phyloP scores from a whole-genome alignment of 2,329 filamentous ascomycete species.

The Amesomyces nigricolor region DNA sequence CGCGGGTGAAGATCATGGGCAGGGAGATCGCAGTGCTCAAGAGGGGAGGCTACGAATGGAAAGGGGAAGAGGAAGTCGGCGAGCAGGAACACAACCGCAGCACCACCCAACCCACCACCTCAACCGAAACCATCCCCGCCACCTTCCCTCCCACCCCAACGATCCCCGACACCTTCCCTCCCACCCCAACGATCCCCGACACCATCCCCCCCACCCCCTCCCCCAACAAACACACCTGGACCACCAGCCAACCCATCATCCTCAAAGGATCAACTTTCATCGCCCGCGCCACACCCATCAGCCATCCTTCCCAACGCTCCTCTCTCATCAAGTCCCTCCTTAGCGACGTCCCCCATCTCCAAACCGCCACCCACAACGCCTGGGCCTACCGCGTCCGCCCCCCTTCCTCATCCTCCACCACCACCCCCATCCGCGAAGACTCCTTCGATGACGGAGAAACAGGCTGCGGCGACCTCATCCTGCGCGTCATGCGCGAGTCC shows the following conservation, averaged over 20 bases:
- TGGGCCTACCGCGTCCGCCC: conserved; percentile 45
- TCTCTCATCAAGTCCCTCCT: conserved; percentile 45
- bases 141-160: conserved; percentile 14
- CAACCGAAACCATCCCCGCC: conserved; percentile 19
- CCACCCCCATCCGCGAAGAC: conserved; percentile 40
- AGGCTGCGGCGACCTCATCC: conserved; percentile 52
- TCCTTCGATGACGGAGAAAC: conserved; percentile 58
- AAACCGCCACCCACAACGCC: conserved; percentile 53
- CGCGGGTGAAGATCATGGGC: conserved; percentile 65
- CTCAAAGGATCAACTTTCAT: conserved; percentile 53
- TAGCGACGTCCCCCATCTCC: conserved; percentile 43
- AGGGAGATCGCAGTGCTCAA: conserved; percentile 71
- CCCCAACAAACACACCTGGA: conserved; percentile 36
- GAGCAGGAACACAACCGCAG: conserved; percentile 20
- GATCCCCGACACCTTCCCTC: conserved; percentile 16
- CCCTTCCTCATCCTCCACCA: conserved; percentile 31
- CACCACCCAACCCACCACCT: neutral
- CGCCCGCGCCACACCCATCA: conserved; percentile 44
- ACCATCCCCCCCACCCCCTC: conserved; percentile 7
- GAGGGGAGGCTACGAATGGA: conserved; percentile 66
- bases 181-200: conserved; percentile 17
- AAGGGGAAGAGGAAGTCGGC: conserved; percentile 35
- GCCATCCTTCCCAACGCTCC: conserved; percentile 37
- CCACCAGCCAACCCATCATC: conserved; percentile 45
- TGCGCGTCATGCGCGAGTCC: conserved; percentile 48